phyloP scores from a whole-genome alignment of 179 eudicot genomes.

The Silene coronaria region DNA sequence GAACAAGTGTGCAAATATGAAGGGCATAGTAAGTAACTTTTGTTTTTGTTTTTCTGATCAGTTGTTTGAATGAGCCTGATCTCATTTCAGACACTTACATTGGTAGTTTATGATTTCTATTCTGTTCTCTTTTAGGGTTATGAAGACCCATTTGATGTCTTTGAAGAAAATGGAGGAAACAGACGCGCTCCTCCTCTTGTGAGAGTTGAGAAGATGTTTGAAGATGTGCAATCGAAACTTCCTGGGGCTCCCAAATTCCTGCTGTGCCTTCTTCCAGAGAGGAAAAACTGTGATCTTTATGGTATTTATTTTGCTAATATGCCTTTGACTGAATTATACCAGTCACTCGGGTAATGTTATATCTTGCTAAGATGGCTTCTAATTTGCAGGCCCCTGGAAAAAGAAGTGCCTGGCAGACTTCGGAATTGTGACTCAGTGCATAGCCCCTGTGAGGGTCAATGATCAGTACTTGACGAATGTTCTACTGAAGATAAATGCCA shows the following conservation, averaged over 20 bases:
- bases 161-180: constrained; percentile 55
- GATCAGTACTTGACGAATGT: constrained; percentile 84
- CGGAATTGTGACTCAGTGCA: constrained; percentile 80
- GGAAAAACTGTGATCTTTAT: constrained; percentile 74
- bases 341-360: not conserved
- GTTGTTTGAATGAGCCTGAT: not conserved
- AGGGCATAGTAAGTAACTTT: constrained; percentile 63
- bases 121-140: constrained; percentile 31
- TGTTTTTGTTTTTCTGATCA: not conserved
- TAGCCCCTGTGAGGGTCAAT: constrained; percentile 69
- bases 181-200: constrained; percentile 63
- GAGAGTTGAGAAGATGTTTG: constrained; percentile 81
- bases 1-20: constrained; percentile 53
- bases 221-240: constrained; percentile 47
- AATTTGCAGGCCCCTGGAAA: constrained; percentile 74
- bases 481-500: constrained; percentile 77
- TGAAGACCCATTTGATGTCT: constrained; percentile 52
- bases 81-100: not conserved
- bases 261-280: constrained; percentile 79
- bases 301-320: constrained; percentile 33
- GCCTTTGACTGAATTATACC: too few relatives aligned
- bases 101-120: not conserved
- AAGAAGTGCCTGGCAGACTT: constrained; percentile 55
- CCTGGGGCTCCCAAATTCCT: constrained; percentile 79
- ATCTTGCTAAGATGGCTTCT: not conserved